These are phyloP conservation scores for Venturia pyrina DNA, from an alignment of 2,329 filamentous ascomycete genomes.

Conservation along the genomic window DNA sequence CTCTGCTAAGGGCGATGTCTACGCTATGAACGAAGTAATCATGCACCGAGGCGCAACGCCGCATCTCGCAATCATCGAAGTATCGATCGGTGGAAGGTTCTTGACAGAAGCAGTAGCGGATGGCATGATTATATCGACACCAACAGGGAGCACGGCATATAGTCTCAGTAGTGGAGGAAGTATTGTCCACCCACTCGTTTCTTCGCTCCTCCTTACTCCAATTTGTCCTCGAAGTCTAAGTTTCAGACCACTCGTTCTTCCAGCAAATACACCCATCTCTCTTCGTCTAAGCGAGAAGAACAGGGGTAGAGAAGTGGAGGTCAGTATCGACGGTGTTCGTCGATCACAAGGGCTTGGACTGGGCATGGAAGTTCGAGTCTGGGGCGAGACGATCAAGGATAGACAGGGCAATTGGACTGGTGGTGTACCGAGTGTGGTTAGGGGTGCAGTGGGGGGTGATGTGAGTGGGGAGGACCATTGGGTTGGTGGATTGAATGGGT, in stretches of 20 bases:
- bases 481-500: constrained; percentile 86
- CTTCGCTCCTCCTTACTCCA: constrained; percentile 79
- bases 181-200: constrained; percentile 89
- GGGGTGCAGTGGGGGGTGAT: constrained; percentile 37
- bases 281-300: constrained; percentile 63
- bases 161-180: constrained; percentile 84
- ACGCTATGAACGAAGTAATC: constrained; percentile 90
- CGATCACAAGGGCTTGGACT: constrained; percentile 31
- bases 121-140: constrained; percentile 87
- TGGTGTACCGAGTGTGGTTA: constrained; percentile 85
- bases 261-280: constrained; percentile 73
- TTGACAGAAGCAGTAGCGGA: constrained; percentile 91
- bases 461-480: constrained; percentile 67
- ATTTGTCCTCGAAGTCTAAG: constrained; percentile 88
- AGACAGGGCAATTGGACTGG: constrained; percentile 49
- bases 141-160: constrained; percentile 92
- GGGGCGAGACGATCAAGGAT: constrained; percentile 64
- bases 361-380: constrained; percentile 69
- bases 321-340: constrained; percentile 39
- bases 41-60: constrained; percentile 85
- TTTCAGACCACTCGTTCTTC: constrained; percentile 83
- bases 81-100: constrained; percentile 80
- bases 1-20: constrained; percentile 20
- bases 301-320: constrained; percentile 38
- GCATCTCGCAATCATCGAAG: constrained; percentile 83